Conservation (phyloP, 2,329 filamentous ascomycete genomes). For the Moelleriella libera region DNA sequence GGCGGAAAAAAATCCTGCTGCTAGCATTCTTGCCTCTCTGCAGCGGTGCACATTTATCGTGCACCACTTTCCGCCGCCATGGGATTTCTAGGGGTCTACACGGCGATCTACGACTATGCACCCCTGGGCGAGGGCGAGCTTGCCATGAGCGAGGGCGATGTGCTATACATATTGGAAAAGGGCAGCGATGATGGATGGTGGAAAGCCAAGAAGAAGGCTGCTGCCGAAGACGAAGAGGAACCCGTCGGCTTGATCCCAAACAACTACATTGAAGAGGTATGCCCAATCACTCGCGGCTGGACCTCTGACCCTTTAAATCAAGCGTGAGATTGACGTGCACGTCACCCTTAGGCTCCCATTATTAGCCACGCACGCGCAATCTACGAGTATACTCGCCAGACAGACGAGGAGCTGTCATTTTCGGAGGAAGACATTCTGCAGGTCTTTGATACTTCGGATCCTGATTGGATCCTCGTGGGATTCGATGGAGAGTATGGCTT, state of each 20-base stretch:
- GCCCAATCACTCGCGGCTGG: slow-evolving; percentile 8
- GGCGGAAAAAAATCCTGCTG: background rate
- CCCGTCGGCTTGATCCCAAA: slow-evolving; percentile 81
- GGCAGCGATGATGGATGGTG: slow-evolving; percentile 73
- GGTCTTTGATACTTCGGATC: slow-evolving; percentile 82
- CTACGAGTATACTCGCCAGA: slow-evolving; percentile 96
- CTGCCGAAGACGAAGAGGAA: slow-evolving; percentile 74
- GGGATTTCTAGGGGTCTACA: slow-evolving; percentile 87
- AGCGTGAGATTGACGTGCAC: background rate
- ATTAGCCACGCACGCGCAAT: slow-evolving; percentile 68
- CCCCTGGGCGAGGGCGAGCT: slow-evolving; percentile 81
- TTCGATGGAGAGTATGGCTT: slow-evolving; percentile 80
- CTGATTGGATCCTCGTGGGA: slow-evolving; percentile 92
- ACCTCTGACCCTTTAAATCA: background rate
- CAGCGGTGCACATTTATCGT: background rate
- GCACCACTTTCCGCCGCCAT: slow-evolving; percentile 30
- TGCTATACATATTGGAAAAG: slow-evolving; percentile 82
- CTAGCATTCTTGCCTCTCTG: background rate
- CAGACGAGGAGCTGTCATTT: slow-evolving; percentile 94
- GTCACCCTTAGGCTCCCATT: slow-evolving; percentile 40
- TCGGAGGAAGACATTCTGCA: slow-evolving; percentile 71
- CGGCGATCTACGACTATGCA: slow-evolving; percentile 82
- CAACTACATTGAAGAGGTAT: slow-evolving; percentile 88
- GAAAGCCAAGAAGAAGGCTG: slow-evolving; percentile 87
- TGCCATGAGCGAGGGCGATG: slow-evolving; percentile 68